Percentiles rank a stretch among this genome's conserved stretches.
These are phyloP conservation scores for Batrachochytrium dendrobatidis DNA, from an alignment of 371 early-diverging fungal species.

Conservation along the genomic window DNA sequence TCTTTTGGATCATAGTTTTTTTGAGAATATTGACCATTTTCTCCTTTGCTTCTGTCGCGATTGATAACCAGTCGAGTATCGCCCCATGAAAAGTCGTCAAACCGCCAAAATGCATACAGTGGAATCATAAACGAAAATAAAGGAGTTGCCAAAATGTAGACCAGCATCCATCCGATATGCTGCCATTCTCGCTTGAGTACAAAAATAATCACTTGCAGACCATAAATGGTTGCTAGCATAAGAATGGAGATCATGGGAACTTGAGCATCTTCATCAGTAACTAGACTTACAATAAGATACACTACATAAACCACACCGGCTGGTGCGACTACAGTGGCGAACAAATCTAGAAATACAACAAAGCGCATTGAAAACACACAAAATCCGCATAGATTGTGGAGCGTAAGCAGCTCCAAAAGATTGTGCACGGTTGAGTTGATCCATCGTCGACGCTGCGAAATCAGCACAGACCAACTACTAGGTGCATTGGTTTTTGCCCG, in stretches of 20 bases:
- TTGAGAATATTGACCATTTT: too few species aligned
- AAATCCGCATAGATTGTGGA: constrained; percentile 89
- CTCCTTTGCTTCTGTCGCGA: too few species aligned
- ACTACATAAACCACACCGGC: constrained; percentile 52
- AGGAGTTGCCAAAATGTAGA: constrained; percentile 72
- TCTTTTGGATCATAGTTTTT: too few species aligned
- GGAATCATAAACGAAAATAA: constrained; percentile 96
- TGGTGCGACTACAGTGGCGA: constrained; percentile 62
- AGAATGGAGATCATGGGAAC: constrained; percentile 30
- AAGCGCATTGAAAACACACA: constrained; percentile 94
- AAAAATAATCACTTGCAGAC: constrained; percentile 47
- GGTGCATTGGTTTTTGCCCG: constrained; percentile 96
- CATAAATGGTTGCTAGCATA: constrained; percentile 39
- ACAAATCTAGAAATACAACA: constrained; percentile 75
- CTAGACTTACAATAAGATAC: constrained; percentile 79
- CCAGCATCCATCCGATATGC: constrained; percentile 96
- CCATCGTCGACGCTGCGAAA: constrained; percentile 88
- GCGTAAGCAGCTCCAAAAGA: constrained; percentile 76
- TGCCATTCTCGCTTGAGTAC: constrained; percentile 40
- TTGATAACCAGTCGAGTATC: too few species aligned
- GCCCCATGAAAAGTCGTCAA: constrained; percentile 91
- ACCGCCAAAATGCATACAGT: constrained; percentile 97
- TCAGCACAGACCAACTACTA: constrained; percentile 81
- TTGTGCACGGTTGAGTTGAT: constrained; percentile 97
- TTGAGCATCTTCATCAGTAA: constrained; percentile 30